A percentile compares a stretch with the other conserved stretches of the same genome.
Evolutionary conservation across 169 alveolate genomes (phyloP).

Genomic region (Blepharisma undulans): DNA sequence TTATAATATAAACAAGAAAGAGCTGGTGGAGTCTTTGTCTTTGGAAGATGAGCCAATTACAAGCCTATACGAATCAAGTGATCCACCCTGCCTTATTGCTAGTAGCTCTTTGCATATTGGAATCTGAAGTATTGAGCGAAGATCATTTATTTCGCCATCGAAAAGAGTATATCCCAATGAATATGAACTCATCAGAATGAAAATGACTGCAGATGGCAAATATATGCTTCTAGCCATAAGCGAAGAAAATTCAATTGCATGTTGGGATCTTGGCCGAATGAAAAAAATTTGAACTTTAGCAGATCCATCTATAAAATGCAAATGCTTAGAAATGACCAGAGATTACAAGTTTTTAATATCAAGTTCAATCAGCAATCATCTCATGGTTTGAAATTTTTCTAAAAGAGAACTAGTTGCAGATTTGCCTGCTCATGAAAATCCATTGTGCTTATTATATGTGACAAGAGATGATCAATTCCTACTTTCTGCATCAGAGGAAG

Average conservation of each 20-base stretch:
- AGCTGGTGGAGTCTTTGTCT: neutral
- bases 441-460: no score
- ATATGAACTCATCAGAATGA: no score
- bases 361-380: neutral
- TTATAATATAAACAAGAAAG: no score
- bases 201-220: neutral
- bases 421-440: no score
- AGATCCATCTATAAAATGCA: neutral
- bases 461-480: no score
- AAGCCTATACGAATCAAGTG: neutral
- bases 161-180: neutral
- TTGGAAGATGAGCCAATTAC: neutral
- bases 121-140: neutral
- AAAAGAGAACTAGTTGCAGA: neutral
- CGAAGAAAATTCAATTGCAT: neutral
- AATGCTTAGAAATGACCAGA: neutral
- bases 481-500: neutral
- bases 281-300: neutral
- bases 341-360: neutral
- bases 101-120: neutral
- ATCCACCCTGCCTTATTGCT: neutral
- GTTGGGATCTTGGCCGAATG: neutral
- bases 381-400: neutral
- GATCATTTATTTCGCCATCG: no score
- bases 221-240: neutral